These are phyloP conservation scores for Leccinum longicurvipes DNA, from an alignment of 768 basidiomycete species.

Conservation along the genomic window DNA sequence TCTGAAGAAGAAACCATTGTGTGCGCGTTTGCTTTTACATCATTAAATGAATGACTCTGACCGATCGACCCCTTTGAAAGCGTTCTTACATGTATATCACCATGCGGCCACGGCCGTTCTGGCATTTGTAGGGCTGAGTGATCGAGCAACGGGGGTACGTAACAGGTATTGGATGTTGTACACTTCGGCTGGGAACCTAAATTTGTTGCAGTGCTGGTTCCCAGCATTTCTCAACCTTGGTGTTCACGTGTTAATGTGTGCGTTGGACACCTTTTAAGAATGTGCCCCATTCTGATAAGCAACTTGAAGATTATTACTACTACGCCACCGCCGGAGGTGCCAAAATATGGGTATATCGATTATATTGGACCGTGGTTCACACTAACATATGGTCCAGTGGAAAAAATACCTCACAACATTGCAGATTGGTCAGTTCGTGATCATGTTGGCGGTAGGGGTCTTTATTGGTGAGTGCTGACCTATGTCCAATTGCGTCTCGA, in stretches of 20 bases:
- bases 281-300: background rate
- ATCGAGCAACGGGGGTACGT: constrained; percentile 81
- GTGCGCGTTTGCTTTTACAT: constrained; percentile 43
- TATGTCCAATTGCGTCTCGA: background rate
- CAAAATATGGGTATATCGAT: constrained; percentile 13
- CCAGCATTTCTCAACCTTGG: constrained; percentile 83
- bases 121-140: constrained; percentile 90
- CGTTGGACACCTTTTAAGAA: constrained; percentile 23
- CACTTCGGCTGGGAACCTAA: background rate
- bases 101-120: constrained; percentile 92
- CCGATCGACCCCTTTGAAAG: constrained; percentile 38
- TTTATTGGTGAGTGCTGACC: constrained; percentile 12
- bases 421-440: constrained; percentile 22
- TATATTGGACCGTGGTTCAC: background rate
- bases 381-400: too few species aligned
- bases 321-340: constrained; percentile 80
- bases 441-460: constrained; percentile 7
- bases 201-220: constrained; percentile 72
- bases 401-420: constrained; percentile 22
- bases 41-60: constrained; percentile 1
- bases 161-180: background rate
- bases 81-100: too few species aligned
- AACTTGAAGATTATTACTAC: constrained; percentile 86
- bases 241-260: constrained; percentile 97
- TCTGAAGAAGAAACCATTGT: constrained; percentile 94